Base-by-base conservation (phyloP, 2,329 filamentous ascomycete genomes). In the Cyphellophora europaea region DNA sequence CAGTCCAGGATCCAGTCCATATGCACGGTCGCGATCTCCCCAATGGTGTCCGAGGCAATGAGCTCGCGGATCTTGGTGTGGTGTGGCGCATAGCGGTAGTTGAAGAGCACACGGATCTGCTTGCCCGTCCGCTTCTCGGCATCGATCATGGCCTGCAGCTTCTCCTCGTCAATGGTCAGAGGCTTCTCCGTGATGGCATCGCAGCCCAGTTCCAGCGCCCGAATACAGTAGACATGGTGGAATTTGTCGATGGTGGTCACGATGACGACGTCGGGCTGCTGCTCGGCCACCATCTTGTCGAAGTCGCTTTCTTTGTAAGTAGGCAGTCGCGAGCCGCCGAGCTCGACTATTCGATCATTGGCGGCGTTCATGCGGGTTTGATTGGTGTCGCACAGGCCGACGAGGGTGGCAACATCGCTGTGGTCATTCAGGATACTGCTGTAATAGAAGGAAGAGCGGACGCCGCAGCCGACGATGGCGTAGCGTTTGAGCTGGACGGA, bases 1-100 rank as follows among this genome's bases (percentile, higher is more conserved):
- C 72, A 76, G 52, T 78, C 72, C 30, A 78, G 66, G 57, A 76
- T 65, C 74, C 74, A 78, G 53, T 78, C 73, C 37, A 78, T 76
- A 48, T 77, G 73, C 14, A 77, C 67, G 5, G 66, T 70, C 3
- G 67, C 69, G 2, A 77, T 68, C 6, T 56, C 59, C 1, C 74
- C 74, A 38, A 79, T 74, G 1, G 67, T 69, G 0, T 71, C 71
- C 0, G 67, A 63, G 2, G 56, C 61, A 3, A 78, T 44, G 1
- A 78, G 44, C 50, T 74, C 66, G 40, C 63, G 68, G 2, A 78
- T 62, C 41, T 70, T 73, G 11, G 72, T 78, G 53, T 78, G 75
- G 54, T 77, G 74, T n/a, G 74, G 74, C 25, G 73, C 73, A 48
- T 77, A 78, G 14, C 74, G 68, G 55, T 78, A 78, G 56, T 79